A percentile compares a stretch with the other conserved stretches of the same genome.
Conservation (phyloP, 345 rosid genomes). For the Salix brachista region DNA sequence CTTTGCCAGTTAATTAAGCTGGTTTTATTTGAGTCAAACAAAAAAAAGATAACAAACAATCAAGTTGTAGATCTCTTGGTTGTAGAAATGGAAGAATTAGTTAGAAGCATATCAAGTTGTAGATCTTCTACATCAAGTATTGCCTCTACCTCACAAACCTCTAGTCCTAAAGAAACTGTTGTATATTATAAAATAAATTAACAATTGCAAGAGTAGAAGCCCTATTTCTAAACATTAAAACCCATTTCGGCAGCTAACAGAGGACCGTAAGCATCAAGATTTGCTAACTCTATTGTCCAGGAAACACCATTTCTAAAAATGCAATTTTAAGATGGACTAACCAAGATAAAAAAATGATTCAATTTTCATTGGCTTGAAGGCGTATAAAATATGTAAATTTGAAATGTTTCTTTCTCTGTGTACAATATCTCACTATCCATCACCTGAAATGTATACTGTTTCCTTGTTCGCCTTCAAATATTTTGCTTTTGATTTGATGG, state of each 20-base stretch:
- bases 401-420: not conserved
- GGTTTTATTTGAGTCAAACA: no score
- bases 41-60: no score
- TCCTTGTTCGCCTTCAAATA: not conserved
- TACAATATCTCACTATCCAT: not conserved
- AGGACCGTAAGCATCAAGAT: not conserved
- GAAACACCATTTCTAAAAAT: not conserved
- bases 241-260: not conserved
- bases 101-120: no score
- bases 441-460: not conserved
- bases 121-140: no score
- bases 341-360: not conserved
- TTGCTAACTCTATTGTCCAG: not conserved
- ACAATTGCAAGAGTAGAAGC: no score
- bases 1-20: no score
- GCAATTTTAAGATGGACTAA: not conserved
- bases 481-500: conserved; percentile 10
- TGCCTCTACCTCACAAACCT: no score
- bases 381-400: not conserved
- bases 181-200: no score
- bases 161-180: no score
- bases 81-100: no score
- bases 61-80: no score
- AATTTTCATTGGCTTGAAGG: not conserved
- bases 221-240: no score